phyloP scores from a whole-genome alignment of 1,284 basidiomycete species.

The Hemileia vastatrix region DNA sequence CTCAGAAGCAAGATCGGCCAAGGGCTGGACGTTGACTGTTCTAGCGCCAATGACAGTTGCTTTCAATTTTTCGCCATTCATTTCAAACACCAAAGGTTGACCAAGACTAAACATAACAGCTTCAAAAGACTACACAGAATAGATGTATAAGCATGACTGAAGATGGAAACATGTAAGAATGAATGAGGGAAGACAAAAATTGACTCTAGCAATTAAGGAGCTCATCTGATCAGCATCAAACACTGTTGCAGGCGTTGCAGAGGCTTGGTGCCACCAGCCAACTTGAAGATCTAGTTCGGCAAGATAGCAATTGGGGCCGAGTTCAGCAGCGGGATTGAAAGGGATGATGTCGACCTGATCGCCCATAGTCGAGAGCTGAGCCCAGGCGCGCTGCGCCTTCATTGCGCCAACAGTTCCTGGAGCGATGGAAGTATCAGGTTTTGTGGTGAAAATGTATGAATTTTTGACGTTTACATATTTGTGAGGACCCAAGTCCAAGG shows the following conservation, averaged over 20 bases:
- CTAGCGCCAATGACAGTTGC: constrained; percentile 60
- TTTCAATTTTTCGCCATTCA: constrained; percentile 74
- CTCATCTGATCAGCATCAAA: constrained; percentile 12
- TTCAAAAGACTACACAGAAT: constrained; percentile 57
- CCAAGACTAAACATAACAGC: constrained; percentile 52
- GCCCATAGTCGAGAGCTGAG: constrained; percentile 59
- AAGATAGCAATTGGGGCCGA: constrained; percentile 60
- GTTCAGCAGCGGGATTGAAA: constrained; percentile 52
- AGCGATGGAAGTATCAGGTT: constrained; percentile 32
- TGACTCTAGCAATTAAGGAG: constrained; percentile 9
- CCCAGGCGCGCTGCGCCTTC: constrained; percentile 67
- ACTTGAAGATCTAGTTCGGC: constrained; percentile 65
- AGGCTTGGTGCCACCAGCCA: constrained; percentile 23
- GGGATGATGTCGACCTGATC: constrained; percentile 64
- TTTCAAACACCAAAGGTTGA: constrained; percentile 77
- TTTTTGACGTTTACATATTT: constrained; percentile 58
- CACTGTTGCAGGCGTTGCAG: constrained; percentile 1
- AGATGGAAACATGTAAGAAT: neutral
- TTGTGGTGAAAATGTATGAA: constrained; percentile 59
- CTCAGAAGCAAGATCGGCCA: constrained; percentile 54
- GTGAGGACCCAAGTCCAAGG: constrained; percentile 3
- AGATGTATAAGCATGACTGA: constrained; percentile 47
- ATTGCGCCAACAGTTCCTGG: constrained; percentile 49
- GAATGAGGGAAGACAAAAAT: neutral
- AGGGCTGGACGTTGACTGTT: constrained; percentile 45